Evolutionary conservation across 768 basidiomycete species (phyloP), one percentile per base, ranked within the genome.

Genomic region (Lentinula sp.): DNA sequence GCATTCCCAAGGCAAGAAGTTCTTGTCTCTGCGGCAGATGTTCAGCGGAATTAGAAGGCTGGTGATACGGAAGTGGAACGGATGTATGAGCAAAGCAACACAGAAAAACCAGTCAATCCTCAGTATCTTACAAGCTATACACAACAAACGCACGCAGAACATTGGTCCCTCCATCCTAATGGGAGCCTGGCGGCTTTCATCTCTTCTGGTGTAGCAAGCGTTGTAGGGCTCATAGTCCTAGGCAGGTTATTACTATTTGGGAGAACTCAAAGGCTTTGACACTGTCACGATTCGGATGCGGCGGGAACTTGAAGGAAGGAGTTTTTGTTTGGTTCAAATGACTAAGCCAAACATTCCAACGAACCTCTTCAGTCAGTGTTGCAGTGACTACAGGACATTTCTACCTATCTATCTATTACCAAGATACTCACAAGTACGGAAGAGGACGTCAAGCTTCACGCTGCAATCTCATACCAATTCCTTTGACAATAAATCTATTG

Each of bases 1-100:
- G 72, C 94, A 96, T 65, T 95, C 87, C 94, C 94, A 97, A n/a
- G 91, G 88, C 68, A 91, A 73, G 72, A 93, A 97, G 56, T 75
- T 76, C 54, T 84, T 84, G 69, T 91, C 79, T 72, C 83, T 86
- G 66, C 94, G 85, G 74, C 94, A 97, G 64, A 86, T 76, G 70
- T 97, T 96, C 62, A 97, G 77, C 20, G 94, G 94, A 55, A 97
- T 83, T 64, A 96, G 77, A 32, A 95, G 79, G 59, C 94, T 97
- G 67, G 42, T 48, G 60, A 49, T 45, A 50, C 18, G 49, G 59
- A 16, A 61, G 48, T 42, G 13, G 20, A 49, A 7, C 43, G 56
- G 42, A 45, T 61, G 8, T 59, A 65, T 37, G 54, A 23, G 18
- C n/a, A 41, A n/a, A 10, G 23, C 10, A 59, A n/a, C 20, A 13